These are phyloP conservation scores for Podospora bellae-mahoneyi DNA, from an alignment of 495 filamentous ascomycete species.

Conservation along the genomic window DNA sequence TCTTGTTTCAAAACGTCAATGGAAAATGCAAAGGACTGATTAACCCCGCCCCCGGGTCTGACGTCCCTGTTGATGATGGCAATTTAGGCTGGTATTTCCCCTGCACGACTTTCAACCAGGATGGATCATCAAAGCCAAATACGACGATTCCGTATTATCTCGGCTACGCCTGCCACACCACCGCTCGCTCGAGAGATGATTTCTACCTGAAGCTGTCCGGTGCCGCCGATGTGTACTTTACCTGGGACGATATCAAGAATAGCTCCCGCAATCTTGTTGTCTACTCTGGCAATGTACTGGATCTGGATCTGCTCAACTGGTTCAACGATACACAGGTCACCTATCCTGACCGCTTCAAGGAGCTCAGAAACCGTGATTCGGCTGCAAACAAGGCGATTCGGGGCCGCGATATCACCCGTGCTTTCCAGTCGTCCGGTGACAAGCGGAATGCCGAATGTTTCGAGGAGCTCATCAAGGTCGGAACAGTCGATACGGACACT, in stretches of 20 bases:
- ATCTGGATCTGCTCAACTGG: conserved; percentile 88
- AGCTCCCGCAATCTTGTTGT: conserved; percentile 82
- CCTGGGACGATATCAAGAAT: conserved; percentile 93
- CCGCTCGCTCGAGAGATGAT: conserved; percentile 55
- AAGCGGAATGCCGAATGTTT: conserved; percentile 82
- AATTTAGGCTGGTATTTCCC: conserved; percentile 97
- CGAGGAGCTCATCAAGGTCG: conserved; percentile 89
- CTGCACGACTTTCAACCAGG: conserved; percentile 85
- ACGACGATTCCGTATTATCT: conserved; percentile 67
- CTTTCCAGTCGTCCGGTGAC: conserved; percentile 71
- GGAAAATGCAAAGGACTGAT: conserved; percentile 94
- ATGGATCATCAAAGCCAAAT: conserved; percentile 79
- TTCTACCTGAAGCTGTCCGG: conserved; percentile 70
- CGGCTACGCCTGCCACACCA: conserved; percentile 91
- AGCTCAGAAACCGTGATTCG: conserved; percentile 55
- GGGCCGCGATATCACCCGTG: conserved; percentile 87
- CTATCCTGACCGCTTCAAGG: conserved; percentile 72
- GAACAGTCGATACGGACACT: conserved; percentile 90
- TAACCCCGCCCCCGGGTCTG: conserved; percentile 62
- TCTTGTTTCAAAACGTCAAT: conserved; percentile 98
- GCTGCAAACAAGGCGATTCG: conserved; percentile 64
- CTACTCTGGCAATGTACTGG: conserved; percentile 89
- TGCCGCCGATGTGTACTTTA: conserved; percentile 74
- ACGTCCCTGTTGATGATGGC: conserved; percentile 73
- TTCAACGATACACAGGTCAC: conserved; percentile 83